Evolutionary conservation across 208 protist genomes (phyloP).

Genomic region (Wallacemonas sp.): DNA sequence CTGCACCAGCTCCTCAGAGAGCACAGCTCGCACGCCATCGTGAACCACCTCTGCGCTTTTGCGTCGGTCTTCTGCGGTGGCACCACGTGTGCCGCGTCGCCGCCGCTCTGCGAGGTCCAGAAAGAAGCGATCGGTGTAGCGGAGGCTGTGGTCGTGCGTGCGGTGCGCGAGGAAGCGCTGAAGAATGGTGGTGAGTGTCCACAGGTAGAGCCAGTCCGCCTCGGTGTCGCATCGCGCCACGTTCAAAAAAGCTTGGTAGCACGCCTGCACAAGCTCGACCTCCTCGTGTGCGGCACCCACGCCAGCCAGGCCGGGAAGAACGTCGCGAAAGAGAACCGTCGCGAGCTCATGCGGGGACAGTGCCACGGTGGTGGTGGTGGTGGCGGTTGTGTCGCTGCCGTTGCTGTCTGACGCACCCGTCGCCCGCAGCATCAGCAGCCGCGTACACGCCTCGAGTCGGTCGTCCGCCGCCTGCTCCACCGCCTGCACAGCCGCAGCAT

Average conservation of each 20-base stretch:
- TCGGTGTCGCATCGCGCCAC: conserved; percentile 34
- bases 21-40: conserved; percentile 29
- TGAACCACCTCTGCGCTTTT: conserved; percentile 18
- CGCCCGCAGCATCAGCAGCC: conserved; percentile 29
- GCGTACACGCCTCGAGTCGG: conserved; percentile 19
- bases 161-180: conserved; percentile 54
- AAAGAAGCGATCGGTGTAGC: conserved; percentile 80
- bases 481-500: too few species aligned
- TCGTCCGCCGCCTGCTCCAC: neutral
- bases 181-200: conserved; percentile 46
- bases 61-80: conserved; percentile 1
- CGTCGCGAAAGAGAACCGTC: conserved; percentile 40
- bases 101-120: conserved; percentile 52
- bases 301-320: conserved; percentile 50
- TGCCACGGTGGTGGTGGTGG: too few species aligned
- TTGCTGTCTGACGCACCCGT: neutral
- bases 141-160: conserved; percentile 27
- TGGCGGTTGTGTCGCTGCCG: neutral
- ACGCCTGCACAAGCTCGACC: conserved; percentile 59
- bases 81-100: conserved; percentile 14
- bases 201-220: conserved; percentile 67
- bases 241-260: conserved; percentile 53
- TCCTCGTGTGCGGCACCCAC: conserved; percentile 57
- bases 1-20: conserved; percentile 46
- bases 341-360: conserved; percentile 22